Evolutionary conservation across 2,329 filamentous ascomycete species (phyloP), one percentile per base, ranked within the genome.

Genomic region (Calonectria montana): DNA sequence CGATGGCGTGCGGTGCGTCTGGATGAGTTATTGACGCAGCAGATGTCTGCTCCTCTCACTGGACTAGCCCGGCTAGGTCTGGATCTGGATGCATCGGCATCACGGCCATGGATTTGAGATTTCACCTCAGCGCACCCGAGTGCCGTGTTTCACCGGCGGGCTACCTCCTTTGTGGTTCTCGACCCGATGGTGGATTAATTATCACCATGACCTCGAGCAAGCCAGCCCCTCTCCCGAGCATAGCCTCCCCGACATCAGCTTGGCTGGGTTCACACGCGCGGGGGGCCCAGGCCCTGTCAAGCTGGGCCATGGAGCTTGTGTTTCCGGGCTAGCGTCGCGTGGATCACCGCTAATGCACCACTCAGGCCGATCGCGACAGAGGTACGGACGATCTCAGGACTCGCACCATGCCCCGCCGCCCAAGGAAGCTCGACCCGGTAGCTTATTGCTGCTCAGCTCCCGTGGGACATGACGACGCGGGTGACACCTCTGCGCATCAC

Each of bases 201-300:
- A 39, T 59, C 53, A 59, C 31, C 31, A 59, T 23, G 53, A 7
- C 31, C n/a, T 39, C 21, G 23, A 6, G 31, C 12, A n/a, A 29
- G 35, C 25, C 15, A 67, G 37, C 39, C 50, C 65, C 53, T 50
- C 43, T 23, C 53, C 50, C 39, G 10, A 73, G 66, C 75, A 78
- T 74, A 78, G 77, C 75, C 69, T 75, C 75, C 23, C 47, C 61
- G 65, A 65, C 69, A 73, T 50, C 77, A 79, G 77, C 77, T 79
- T 59, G 72, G 64, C 77, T 73, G 71, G 77, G 76, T 72, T 74
- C 67, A 18, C 67, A 18, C 29, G 25, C 39, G 25, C 16, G 48
- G 61, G 27, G 48, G 59, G 29, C 18, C 57, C 65, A 71, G 72
- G 74, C 77, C 77, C 76, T 79, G 76, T 79, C 73, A 69, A 79